Conservation (phyloP, 176 grass and related monocot genomes). For the Phoenix roebelenii region DNA sequence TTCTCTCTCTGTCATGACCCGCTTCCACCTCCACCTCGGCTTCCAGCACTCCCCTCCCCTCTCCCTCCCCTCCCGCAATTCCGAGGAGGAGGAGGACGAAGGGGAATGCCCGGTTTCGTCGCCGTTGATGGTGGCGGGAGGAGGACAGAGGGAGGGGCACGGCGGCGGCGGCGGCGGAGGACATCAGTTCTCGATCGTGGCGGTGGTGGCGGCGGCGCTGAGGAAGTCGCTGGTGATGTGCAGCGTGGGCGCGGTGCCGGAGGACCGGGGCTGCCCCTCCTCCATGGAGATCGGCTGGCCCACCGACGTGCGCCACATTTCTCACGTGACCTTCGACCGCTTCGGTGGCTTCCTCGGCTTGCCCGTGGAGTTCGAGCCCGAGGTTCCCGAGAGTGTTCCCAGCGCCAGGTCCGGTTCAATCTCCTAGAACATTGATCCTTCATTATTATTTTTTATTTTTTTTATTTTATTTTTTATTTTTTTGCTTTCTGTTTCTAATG, state of each 20-base stretch:
- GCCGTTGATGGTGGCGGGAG: conserved; percentile 34
- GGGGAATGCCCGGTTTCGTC: conserved; percentile 55
- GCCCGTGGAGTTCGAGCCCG: conserved; percentile 64
- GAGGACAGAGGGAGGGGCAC: neutral
- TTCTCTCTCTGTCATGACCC: conserved; percentile 32
- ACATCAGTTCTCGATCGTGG: conserved; percentile 53
- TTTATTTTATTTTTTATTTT: neutral
- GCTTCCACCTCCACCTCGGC: conserved; percentile 56
- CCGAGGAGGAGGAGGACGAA: conserved; percentile 19
- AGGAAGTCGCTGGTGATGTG: conserved; percentile 93
- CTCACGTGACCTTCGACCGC: conserved; percentile 92
- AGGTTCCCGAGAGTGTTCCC: conserved; percentile 48
- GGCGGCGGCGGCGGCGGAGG: conserved; percentile 1
- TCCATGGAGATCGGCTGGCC: conserved; percentile 83
- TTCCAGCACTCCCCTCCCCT: conserved; percentile 42
- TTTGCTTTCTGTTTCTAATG: neutral
- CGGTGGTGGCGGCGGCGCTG: conserved; percentile 51
- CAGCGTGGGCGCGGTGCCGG: conserved; percentile 36
- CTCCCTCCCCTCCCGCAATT: conserved; percentile 25
- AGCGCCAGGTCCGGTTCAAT: conserved; percentile 56
- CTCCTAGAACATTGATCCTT: neutral
- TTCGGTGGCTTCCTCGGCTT: conserved; percentile 89
- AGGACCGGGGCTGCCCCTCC: conserved; percentile 8
- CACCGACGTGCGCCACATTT: conserved; percentile 75
- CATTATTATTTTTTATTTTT: neutral